Evolutionary conservation across 371 early-diverging fungal genomes (phyloP).

Genomic region (Chytridium lagenaria): DNA sequence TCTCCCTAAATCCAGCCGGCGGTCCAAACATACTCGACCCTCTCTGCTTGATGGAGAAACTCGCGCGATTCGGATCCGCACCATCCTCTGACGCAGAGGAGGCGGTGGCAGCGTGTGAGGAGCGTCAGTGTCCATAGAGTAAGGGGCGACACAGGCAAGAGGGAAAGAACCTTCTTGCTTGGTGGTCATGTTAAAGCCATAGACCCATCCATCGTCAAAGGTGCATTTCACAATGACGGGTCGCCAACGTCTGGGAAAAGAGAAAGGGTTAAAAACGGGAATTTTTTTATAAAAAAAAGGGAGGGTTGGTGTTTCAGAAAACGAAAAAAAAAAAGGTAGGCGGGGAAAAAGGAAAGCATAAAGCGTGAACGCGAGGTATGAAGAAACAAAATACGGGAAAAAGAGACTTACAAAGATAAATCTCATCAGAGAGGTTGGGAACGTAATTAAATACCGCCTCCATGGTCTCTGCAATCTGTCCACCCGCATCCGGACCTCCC

Average conservation of each 20-base stretch:
- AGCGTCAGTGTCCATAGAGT: not conserved
- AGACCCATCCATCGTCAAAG: constrained; percentile 53
- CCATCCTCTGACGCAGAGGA: not conserved
- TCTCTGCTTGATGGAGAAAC: constrained; percentile 9
- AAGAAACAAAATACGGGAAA: not conserved
- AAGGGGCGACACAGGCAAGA: constrained; percentile 44
- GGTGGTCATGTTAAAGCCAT: constrained; percentile 53
- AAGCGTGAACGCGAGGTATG: too few relatives aligned
- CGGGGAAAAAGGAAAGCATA: too few relatives aligned
- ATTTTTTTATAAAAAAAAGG: too few relatives aligned
- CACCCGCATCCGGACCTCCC: not conserved
- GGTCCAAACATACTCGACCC: constrained; percentile 5
- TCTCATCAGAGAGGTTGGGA: constrained; percentile 44
- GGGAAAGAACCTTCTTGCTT: constrained; percentile 55
- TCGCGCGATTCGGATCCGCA: not conserved
- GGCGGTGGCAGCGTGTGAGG: not conserved
- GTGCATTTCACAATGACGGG: constrained; percentile 31
- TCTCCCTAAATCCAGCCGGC: not conserved
- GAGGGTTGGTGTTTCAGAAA: too few relatives aligned
- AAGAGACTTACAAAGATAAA: constrained; percentile 39
- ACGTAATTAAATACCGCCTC: constrained; percentile 46
- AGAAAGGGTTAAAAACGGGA: not conserved
- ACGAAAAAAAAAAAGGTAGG: too few relatives aligned
- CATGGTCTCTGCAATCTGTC: constrained; percentile 40
- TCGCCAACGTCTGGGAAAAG: constrained; percentile 26